Base-by-base conservation (phyloP, 148 eudicot genomes). In the Suaeda aralocaspica region DNA sequence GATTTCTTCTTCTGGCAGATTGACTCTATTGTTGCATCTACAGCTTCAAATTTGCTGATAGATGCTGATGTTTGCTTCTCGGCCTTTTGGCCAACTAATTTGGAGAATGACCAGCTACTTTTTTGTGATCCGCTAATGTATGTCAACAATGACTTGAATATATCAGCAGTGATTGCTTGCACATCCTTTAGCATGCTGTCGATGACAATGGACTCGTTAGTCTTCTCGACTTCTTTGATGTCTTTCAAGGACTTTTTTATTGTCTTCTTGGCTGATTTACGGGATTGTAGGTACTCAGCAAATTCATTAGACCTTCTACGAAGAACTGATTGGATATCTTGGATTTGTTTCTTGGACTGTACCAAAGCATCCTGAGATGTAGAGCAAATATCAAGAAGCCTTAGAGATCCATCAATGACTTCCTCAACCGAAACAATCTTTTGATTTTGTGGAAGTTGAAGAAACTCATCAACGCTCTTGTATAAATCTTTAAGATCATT, bases 371-470 rank as follows among this genome's bases (percentile, higher is more conserved):
- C 81, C 57, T 71, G 71, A 16, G 75, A 42, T 0, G 70, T 53
- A 11, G 62, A 22, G 0, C 84, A 81, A 3, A 69, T 25, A 68
- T 85, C 86, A 16, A 85, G 66, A 18, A 85, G 70, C 66, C 68
- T 68, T n/a, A 80, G 70, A 64, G 78, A 72, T 14, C 82, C 78
- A 25, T 80, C 84, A 44, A 77, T 71, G 11, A 68, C 52, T 55
- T 59, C 69, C 21, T 73, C 78, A 9, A 46, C 45, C 30, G 36
- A 64, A 28, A 58, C 39, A 30, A 49, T 51, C 52, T 64, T 30
- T 34, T 78, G 77, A 39, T 51, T 65, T 1, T 62, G 22, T 0
- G 73, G 83, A 28, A 74, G n/a, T 52, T 66, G 78, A 19, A 84
- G 75, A 25, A 84, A 76, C 51, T 84, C 80, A 33, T 76, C 78